Evolutionary conservation across 257 asterid genomes (phyloP).

Genomic region (Nicotiana tomentosiformis): DNA sequence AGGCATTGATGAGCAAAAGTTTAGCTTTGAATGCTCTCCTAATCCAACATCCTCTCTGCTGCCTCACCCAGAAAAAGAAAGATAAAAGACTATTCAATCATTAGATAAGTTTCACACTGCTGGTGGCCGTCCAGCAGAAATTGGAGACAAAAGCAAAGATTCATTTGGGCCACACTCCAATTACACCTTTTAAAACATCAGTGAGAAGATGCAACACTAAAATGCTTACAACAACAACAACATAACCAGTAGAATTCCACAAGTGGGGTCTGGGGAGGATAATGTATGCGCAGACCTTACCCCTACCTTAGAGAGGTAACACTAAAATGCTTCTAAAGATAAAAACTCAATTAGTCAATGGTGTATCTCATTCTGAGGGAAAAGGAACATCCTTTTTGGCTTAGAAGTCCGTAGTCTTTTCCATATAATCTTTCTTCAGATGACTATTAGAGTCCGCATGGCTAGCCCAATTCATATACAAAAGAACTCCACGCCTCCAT

Average conservation of each 20-base stretch:
- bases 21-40: background rate
- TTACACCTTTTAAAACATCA: background rate
- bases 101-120: too few relatives aligned
- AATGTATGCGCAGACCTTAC: too few relatives aligned
- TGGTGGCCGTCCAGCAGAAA: too few relatives aligned
- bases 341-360: background rate
- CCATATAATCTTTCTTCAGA: background rate
- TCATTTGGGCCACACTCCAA: background rate
- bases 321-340: background rate
- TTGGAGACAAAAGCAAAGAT: too few relatives aligned
- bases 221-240: background rate
- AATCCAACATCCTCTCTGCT: too few relatives aligned
- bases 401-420: background rate
- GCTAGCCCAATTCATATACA: background rate
- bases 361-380: background rate
- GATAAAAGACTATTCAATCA: too few relatives aligned
- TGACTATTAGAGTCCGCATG: background rate
- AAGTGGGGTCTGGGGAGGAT: too few relatives aligned
- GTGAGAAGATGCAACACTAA: background rate
- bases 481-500: background rate
- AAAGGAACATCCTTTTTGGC: background rate
- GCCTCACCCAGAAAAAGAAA: too few relatives aligned
- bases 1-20: background rate
- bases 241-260: too few relatives aligned
- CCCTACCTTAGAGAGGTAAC: too few relatives aligned